Base-by-base conservation (phyloP, 1,284 basidiomycete genomes). In the Tremellales sp. region DNA sequence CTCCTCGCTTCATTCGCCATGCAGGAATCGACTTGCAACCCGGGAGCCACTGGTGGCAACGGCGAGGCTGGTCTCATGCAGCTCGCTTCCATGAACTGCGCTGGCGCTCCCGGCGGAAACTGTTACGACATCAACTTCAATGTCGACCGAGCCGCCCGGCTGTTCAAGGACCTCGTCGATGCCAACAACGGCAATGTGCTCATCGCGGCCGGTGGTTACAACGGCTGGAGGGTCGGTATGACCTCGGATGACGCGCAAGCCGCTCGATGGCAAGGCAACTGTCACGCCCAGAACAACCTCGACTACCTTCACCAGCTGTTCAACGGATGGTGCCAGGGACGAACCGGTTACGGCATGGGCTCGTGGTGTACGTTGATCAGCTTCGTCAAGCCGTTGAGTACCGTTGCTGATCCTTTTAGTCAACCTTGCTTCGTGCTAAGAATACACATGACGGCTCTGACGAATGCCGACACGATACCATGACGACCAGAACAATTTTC, bases 51-150 rank as follows among this genome's bases (percentile, higher is more conserved):
- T 40, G 89, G 90, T 50, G 85, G 84, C 22, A 86, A 77, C 10
- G 87, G 87, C 46, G 89, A 91, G 67, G 82, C 86, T 60, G 90
- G 89, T 39, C 56, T 80, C 48, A 91, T 92, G 88, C 89, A 93
- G 73, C 79, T 91, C 60, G 86, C 85, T 13, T 67, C 75, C 41
- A 86, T 87, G 60, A 92, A 92, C 73, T 93, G 89, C 62, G 78
- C 68, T 23, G 51, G 56, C 5, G 58, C 57, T 36, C 52, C 57
- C 12, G 48, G 47, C 35, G 52, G 52, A 43, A 47, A 57, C 57
- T 70, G 67, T 52, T 60, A 62, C 48, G 58, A 68, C 50, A 36
- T 62, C 39, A 57, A 86, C 82, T 80, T 81, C 50, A 89, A 79
- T 74, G 87, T 72, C 51, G 49, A 59, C 36, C 55, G 56, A 3